Evolutionary conservation across 768 basidiomycete species (phyloP).

Genomic region (Agrocybe chaxingu): DNA sequence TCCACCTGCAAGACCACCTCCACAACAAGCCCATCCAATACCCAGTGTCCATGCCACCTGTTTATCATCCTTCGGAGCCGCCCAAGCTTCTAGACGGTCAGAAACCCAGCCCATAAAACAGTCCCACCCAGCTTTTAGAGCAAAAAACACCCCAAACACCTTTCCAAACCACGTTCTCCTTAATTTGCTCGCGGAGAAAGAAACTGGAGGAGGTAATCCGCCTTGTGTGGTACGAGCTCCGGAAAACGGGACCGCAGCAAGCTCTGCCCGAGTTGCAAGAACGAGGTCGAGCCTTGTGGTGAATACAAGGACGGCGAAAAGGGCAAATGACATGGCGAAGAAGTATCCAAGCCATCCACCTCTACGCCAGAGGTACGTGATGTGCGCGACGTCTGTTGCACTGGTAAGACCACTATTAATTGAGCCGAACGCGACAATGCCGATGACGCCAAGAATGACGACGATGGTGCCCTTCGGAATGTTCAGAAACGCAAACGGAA

Average conservation of each 20-base stretch:
- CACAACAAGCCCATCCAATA: slow-evolving; percentile 91
- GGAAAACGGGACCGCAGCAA: slow-evolving; percentile 51
- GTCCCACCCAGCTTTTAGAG: slow-evolving; percentile 38
- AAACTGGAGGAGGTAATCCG: slow-evolving; percentile 18
- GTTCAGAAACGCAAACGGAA: background rate
- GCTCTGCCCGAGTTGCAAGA: slow-evolving; percentile 65
- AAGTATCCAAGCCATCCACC: slow-evolving; percentile 91
- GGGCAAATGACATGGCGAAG: slow-evolving; percentile 70
- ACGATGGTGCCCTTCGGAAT: slow-evolving; percentile 68
- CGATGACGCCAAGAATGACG: slow-evolving; percentile 81
- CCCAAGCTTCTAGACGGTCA: slow-evolving; percentile 70
- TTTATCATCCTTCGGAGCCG: slow-evolving; percentile 77
- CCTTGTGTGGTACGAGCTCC: slow-evolving; percentile 12
- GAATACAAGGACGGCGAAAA: slow-evolving; percentile 64
- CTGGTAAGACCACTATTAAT: slow-evolving; percentile 76
- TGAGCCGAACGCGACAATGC: slow-evolving; percentile 84
- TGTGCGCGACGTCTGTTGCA: slow-evolving; percentile 69
- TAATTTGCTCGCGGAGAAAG: slow-evolving; percentile 10
- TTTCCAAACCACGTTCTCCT: slow-evolving; percentile 18
- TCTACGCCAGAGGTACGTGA: slow-evolving; percentile 84
- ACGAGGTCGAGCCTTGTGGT: slow-evolving; percentile 72
- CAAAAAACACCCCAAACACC: slow-evolving; percentile 17
- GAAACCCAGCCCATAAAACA: slow-evolving; percentile 49
- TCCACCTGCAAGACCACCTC: slow-evolving; percentile 86
- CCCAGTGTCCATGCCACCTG: slow-evolving; percentile 88